Evolutionary conservation across 2,329 filamentous ascomycete species (phyloP).

Genomic region (Fusarium subglutinans): DNA sequence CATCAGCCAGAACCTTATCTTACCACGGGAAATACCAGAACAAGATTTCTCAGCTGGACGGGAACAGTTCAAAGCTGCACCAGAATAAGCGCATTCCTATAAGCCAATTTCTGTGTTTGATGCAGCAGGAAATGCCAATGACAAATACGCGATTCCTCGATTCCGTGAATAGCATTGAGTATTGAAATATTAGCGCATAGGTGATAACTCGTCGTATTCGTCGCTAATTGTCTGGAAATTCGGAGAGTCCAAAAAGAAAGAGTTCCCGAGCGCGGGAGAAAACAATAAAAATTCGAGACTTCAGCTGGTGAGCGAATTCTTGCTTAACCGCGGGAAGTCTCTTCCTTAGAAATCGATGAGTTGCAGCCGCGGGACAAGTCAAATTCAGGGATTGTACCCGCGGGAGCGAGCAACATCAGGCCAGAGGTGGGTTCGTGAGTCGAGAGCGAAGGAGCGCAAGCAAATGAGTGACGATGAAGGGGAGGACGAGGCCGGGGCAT

Average conservation of each 20-base stretch:
- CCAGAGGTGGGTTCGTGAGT: neutral
- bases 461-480: neutral
- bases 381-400: neutral
- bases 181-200: fast-evolving
- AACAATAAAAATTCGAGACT: neutral
- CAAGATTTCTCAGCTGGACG: neutral
- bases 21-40: neutral
- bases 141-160: fast-evolving
- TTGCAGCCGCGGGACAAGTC: neutral
- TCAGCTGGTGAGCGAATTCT: neutral
- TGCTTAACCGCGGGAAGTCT: neutral
- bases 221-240: neutral
- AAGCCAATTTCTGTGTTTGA: no score
- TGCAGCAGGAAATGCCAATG: no score
- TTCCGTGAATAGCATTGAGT: fast-evolving
- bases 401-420: neutral
- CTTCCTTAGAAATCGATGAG: neutral
- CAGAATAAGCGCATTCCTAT: neutral
- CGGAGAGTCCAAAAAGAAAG: neutral
- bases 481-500: neutral
- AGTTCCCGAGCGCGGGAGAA: neutral
- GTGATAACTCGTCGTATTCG: neutral
- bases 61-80: neutral
- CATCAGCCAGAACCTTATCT: no score
- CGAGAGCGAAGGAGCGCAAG: neutral